A percentile compares a stretch with the other conserved stretches of the same genome.
These are phyloP conservation scores for Camellia lanceoleosa DNA, from an alignment of 148 eudicot genomes.

Conservation along the genomic window DNA sequence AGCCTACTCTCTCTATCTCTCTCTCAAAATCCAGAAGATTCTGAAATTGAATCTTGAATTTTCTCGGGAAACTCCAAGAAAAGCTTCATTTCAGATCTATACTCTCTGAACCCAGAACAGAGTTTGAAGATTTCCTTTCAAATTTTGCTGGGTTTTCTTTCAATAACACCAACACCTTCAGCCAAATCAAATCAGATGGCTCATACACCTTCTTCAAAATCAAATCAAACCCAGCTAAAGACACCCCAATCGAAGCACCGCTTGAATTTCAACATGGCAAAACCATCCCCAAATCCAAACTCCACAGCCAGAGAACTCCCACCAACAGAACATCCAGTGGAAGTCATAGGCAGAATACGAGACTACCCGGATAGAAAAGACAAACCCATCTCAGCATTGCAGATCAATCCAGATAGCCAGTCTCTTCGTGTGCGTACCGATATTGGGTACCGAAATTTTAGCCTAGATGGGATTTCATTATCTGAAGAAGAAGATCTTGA, in stretches of 20 bases:
- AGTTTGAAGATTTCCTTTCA: not conserved
- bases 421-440: slow-evolving; percentile 71
- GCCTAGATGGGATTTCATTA: slow-evolving; percentile 76
- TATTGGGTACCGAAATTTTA: slow-evolving; percentile 80
- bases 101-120: not conserved
- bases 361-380: slow-evolving; percentile 53
- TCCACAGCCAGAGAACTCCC: slow-evolving; percentile 29
- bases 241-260: slow-evolving; percentile 81
- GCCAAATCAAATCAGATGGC: slow-evolving; percentile 35
- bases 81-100: slow-evolving; percentile 1
- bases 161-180: slow-evolving; percentile 20
- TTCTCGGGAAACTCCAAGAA: not conserved
- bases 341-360: slow-evolving; percentile 83
- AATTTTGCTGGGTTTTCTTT: slow-evolving; percentile 7
- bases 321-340: slow-evolving; percentile 80
- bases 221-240: slow-evolving; percentile 40
- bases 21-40: not conserved
- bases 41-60: not conserved
- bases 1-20: not conserved
- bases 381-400: slow-evolving; percentile 35
- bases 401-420: slow-evolving; percentile 43
- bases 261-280: slow-evolving; percentile 40
- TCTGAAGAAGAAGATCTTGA: slow-evolving; percentile 86
- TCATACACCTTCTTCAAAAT: slow-evolving; percentile 54
- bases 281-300: slow-evolving; percentile 63